phyloP scores from a whole-genome alignment of 2,329 filamentous ascomycete genomes.

The Teratosphaeria gauchensis region DNA sequence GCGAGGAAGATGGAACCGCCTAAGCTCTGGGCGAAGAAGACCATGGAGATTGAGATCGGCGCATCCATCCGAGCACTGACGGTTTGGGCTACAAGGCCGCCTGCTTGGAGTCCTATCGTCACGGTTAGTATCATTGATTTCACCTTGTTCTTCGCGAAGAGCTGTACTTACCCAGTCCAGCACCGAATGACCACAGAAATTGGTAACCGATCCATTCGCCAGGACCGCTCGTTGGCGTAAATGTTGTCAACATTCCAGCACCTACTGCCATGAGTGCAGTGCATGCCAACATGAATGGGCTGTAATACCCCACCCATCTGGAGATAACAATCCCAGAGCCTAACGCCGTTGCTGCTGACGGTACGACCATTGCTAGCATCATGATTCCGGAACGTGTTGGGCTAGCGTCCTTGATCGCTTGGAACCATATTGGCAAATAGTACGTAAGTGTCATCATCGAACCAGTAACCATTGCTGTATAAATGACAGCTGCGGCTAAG shows the following conservation, averaged over 20 bases:
- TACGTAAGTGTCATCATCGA: constrained; percentile 28
- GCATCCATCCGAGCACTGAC: constrained; percentile 13
- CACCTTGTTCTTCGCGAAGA: too few relatives aligned
- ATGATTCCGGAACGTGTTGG: constrained; percentile 8
- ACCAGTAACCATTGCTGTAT: constrained; percentile 7
- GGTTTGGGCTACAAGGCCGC: too few relatives aligned
- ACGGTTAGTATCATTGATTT: too few relatives aligned
- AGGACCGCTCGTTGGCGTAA: constrained; percentile 29
- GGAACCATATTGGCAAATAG: constrained; percentile 33
- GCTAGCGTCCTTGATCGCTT: constrained; percentile 15
- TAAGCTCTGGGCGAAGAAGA: constrained; percentile 23
- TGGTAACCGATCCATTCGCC: constrained; percentile 32
- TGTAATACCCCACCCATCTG: constrained; percentile 26
- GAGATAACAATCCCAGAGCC: constrained; percentile 7
- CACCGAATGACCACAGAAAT: constrained; percentile 29
- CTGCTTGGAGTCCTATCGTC: too few relatives aligned
- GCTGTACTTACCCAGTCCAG: constrained; percentile 31
- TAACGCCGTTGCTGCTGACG: constrained; percentile 5
- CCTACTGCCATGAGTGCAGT: constrained; percentile 26
- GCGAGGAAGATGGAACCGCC: constrained; percentile 11
- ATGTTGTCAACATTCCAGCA: constrained; percentile 33
- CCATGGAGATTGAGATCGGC: constrained; percentile 20
- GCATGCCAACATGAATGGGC: constrained; percentile 27
- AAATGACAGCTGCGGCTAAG: constrained; percentile 12
- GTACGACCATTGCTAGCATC: constrained; percentile 11